Conservation (phyloP, 2,329 filamentous ascomycete genomes). For the Penicillium polonicum region DNA sequence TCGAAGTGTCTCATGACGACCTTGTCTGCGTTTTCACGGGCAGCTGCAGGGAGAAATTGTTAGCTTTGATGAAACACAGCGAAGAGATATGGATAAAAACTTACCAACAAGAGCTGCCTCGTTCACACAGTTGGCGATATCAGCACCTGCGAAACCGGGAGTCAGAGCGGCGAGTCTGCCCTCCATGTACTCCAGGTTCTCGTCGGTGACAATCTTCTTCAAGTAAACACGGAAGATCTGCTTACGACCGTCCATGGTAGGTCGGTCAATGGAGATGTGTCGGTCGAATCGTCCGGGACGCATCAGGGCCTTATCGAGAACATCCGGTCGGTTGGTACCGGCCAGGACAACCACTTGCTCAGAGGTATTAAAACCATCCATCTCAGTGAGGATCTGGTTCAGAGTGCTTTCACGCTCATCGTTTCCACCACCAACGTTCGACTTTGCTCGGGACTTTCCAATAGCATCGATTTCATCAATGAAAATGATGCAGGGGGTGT, state of each 20-base stretch:
- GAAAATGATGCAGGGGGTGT: slow-evolving; percentile 97
- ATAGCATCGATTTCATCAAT: slow-evolving; percentile 99
- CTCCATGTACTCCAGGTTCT: slow-evolving; percentile 82
- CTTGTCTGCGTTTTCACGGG: slow-evolving; percentile 73
- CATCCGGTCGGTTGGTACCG: slow-evolving; percentile 92
- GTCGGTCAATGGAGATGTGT: slow-evolving; percentile 91
- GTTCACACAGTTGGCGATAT: slow-evolving; percentile 98
- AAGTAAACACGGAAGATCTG: slow-evolving; percentile 96
- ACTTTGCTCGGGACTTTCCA: slow-evolving; percentile 81
- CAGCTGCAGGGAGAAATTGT: slow-evolving; percentile 59
- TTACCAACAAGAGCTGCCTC: slow-evolving; percentile 93
- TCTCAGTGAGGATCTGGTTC: slow-evolving; percentile 97
- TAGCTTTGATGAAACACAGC: slow-evolving; percentile 32
- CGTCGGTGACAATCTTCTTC: slow-evolving; percentile 88
- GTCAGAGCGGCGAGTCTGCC: slow-evolving; percentile 89
- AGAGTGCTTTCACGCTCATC: slow-evolving; percentile 96
- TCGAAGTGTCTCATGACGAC: slow-evolving; percentile 93
- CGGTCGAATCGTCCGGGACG: slow-evolving; percentile 94
- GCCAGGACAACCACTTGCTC: slow-evolving; percentile 96
- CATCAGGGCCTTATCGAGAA: slow-evolving; percentile 94
- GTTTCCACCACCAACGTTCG: slow-evolving; percentile 83
- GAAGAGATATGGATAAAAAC: slow-evolving; percentile 32
- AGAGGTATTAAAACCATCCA: slow-evolving; percentile 97
- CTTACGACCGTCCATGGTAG: slow-evolving; percentile 93
- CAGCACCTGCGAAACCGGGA: slow-evolving; percentile 93